Evolutionary conservation across 164 flowering plant species (phyloP).

Genomic region (Aristolochia contorta): DNA sequence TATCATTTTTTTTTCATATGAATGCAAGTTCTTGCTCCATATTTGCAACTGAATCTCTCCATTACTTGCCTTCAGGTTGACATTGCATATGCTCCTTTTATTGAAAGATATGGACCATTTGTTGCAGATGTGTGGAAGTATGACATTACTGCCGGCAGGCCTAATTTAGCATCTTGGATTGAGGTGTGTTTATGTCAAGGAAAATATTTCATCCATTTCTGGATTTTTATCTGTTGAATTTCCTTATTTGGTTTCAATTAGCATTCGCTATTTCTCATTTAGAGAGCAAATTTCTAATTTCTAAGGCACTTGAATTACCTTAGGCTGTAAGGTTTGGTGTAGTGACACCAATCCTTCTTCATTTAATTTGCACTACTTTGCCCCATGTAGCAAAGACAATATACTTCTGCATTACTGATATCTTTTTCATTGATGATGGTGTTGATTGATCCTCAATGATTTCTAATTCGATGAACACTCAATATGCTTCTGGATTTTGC

Average conservation of each 20-base stretch:
- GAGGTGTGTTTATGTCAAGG: constrained; percentile 32
- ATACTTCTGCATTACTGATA: too few species aligned
- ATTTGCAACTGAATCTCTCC: neutral
- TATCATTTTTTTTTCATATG: neutral
- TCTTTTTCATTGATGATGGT: too few species aligned
- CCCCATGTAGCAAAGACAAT: too few species aligned
- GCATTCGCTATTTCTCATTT: too few species aligned
- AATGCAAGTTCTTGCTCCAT: neutral
- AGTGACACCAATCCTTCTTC: too few species aligned
- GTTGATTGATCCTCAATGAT: too few species aligned
- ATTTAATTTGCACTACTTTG: too few species aligned
- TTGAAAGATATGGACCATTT: constrained; percentile 60
- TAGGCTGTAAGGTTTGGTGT: too few species aligned
- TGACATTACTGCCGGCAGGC: constrained; percentile 56
- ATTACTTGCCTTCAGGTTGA: constrained; percentile 45
- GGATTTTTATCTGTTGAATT: neutral
- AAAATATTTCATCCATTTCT: too few species aligned
- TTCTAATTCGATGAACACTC: too few species aligned
- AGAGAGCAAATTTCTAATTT: neutral
- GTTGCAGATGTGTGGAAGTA: constrained; percentile 51
- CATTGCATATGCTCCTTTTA: constrained; percentile 78
- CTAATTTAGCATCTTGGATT: constrained; percentile 65
- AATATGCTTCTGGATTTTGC: too few species aligned
- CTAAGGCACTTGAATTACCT: neutral
- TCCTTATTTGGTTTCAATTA: too few species aligned